Percentiles rank a stretch among this genome's conserved stretches.
These are phyloP conservation scores for Fomitopsis pinicola DNA, from an alignment of 1,284 basidiomycete species.

Conservation along the genomic window DNA sequence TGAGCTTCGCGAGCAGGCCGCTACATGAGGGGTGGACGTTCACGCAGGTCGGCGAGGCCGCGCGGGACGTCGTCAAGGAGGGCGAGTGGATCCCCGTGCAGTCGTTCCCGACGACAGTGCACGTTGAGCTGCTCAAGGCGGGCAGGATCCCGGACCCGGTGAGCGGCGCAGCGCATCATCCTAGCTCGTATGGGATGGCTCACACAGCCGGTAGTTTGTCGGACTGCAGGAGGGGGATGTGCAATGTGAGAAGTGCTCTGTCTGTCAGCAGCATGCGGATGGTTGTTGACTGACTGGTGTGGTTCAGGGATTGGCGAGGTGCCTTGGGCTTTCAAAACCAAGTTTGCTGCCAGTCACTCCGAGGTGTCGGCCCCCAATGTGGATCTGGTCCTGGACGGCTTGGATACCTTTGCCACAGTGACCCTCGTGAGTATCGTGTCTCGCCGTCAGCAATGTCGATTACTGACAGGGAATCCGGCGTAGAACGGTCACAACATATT, in stretches of 20 bases:
- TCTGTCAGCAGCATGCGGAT: neutral
- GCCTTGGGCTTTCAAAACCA: constrained; percentile 80
- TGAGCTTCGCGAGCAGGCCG: constrained; percentile 12
- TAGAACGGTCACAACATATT: constrained; percentile 72
- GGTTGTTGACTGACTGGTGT: neutral
- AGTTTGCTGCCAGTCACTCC: constrained; percentile 48
- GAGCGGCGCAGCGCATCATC: constrained; percentile 20
- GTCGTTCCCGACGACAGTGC: constrained; percentile 77
- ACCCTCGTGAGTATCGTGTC: constrained; percentile 48
- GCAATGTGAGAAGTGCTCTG: constrained; percentile 53
- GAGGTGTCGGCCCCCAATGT: constrained; percentile 45
- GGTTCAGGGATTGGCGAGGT: constrained; percentile 78
- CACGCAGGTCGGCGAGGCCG: constrained; percentile 58
- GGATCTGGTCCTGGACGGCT: constrained; percentile 82
- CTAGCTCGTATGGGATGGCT: neutral
- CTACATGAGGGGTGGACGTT: constrained; percentile 56
- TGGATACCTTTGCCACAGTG: constrained; percentile 82
- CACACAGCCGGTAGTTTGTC: constrained; percentile 44
- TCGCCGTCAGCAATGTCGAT: neutral
- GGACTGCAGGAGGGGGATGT: constrained; percentile 84
- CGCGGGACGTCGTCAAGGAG: constrained; percentile 42
- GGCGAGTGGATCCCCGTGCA: constrained; percentile 63
- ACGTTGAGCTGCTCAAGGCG: constrained; percentile 74
- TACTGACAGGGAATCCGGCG: neutral
- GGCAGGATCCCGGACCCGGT: constrained; percentile 80